Evolutionary conservation across 306 rosid genomes (phyloP).

Genomic region (Cotoneaster glaucophyllus): DNA sequence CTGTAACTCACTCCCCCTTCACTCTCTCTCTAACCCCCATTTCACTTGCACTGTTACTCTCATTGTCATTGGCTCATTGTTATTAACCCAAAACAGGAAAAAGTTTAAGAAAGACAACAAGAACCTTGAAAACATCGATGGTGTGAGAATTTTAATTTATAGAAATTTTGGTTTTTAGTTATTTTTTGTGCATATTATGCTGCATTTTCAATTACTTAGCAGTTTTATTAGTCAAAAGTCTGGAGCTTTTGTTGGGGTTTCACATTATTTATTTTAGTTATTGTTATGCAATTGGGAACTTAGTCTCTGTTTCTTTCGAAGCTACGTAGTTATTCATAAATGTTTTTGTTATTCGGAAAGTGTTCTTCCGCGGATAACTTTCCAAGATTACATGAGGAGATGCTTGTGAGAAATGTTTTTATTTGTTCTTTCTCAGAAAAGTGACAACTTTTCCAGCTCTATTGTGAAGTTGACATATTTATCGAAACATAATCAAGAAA

Average conservation of each 20-base stretch:
- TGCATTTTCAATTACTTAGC: neutral
- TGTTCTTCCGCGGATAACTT: neutral
- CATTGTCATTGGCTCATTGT: neutral
- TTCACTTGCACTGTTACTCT: neutral
- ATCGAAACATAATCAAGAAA: neutral
- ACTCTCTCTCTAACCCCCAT: neutral
- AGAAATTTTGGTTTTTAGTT: neutral
- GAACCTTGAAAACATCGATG: neutral
- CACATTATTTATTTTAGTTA: neutral
- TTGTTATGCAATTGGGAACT: neutral
- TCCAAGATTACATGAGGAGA: neutral
- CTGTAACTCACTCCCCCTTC: conserved; percentile 31
- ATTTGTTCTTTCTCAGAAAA: neutral
- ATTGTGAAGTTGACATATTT: neutral
- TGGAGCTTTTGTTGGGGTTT: neutral
- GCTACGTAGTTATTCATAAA: neutral
- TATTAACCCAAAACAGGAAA: neutral
- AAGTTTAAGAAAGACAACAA: neutral
- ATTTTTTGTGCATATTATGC: neutral
- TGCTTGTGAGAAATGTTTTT: neutral
- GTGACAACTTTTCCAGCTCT: neutral
- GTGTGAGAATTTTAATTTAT: neutral
- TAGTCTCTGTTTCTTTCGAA: neutral
- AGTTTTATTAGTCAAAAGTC: neutral
- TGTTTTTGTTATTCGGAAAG: neutral